Evolutionary conservation across 805 yeast genomes (phyloP).

Genomic region (Yamadazyma kitorensis): DNA sequence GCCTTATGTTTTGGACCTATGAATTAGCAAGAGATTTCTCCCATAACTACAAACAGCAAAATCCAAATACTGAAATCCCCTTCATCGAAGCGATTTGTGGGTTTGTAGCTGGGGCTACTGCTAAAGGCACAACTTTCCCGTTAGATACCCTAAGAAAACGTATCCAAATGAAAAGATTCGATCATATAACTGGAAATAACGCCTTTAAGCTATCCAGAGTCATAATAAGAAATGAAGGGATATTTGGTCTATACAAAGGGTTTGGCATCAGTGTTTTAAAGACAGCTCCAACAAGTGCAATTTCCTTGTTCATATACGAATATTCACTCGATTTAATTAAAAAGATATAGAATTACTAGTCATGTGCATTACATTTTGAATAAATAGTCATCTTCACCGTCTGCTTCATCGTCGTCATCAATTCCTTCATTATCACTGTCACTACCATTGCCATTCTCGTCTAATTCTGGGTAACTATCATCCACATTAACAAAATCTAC

Average conservation of each 20-base stretch:
- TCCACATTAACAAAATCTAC: slow-evolving; percentile 26
- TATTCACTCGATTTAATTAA: slow-evolving; percentile 18
- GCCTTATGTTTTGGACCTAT: slow-evolving; percentile 71
- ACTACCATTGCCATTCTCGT: slow-evolving; percentile 14
- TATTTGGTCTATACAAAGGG: slow-evolving; percentile 71
- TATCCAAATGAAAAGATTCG: slow-evolving; percentile 51
- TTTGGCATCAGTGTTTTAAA: slow-evolving; percentile 67
- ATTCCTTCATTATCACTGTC: slow-evolving; percentile 16
- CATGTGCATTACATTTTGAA: slow-evolving; percentile 18
- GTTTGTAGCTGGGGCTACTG: slow-evolving; percentile 67
- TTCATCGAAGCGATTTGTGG: slow-evolving; percentile 60
- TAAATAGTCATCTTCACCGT: slow-evolving; percentile 27
- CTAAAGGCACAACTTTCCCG: slow-evolving; percentile 80
- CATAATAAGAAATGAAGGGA: slow-evolving; percentile 57
- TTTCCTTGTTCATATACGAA: slow-evolving; percentile 68
- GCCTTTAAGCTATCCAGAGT: slow-evolving; percentile 12
- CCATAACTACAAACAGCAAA: slow-evolving; percentile 16
- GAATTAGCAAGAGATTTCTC: slow-evolving; percentile 45
- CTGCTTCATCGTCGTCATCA: slow-evolving; percentile 14
- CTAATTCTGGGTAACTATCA: slow-evolving; percentile 17
- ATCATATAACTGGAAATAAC: not conserved
- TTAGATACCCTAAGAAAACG: slow-evolving; percentile 80
- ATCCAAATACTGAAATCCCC: too few species aligned
- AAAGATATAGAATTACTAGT: not conserved
- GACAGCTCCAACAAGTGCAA: slow-evolving; percentile 75